phyloP scores from a whole-genome alignment of 1,284 basidiomycete species.

The Trametes pubescens region DNA sequence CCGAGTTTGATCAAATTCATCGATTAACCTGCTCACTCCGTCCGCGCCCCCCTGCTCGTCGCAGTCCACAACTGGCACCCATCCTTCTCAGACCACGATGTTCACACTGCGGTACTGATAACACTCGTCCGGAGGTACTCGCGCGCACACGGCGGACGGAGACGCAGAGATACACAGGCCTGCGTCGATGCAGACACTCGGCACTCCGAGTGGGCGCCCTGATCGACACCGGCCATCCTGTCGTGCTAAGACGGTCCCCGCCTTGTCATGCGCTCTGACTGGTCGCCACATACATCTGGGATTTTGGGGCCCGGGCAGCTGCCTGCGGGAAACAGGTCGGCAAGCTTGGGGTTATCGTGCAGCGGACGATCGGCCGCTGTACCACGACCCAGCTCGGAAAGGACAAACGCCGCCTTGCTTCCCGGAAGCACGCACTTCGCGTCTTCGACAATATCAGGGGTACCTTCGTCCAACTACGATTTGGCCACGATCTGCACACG shows the following conservation, averaged over 20 bases:
- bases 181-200: constrained; percentile 1
- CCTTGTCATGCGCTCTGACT: constrained; percentile 4
- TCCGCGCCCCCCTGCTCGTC: constrained; percentile 6
- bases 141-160: background rate
- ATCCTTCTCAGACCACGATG: background rate
- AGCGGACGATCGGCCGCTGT: background rate
- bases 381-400: background rate
- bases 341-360: constrained; percentile 3
- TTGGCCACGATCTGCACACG: background rate
- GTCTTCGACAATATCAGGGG: constrained; percentile 23
- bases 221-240: constrained; percentile 7
- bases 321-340: background rate
- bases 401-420: background rate
- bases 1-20: constrained; percentile 8
- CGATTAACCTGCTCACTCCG: constrained; percentile 2
- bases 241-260: background rate
- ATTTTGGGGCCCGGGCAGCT: background rate
- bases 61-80: background rate
- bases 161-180: background rate
- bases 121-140: background rate
- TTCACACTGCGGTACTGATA: background rate
- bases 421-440: background rate
- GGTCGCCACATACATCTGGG: constrained; percentile 12
- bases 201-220: constrained; percentile 6
- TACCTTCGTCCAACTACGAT: constrained; percentile 5